These are phyloP conservation scores for Sherardia arvensis DNA, from an alignment of 257 asterid species.

Conservation along the genomic window DNA sequence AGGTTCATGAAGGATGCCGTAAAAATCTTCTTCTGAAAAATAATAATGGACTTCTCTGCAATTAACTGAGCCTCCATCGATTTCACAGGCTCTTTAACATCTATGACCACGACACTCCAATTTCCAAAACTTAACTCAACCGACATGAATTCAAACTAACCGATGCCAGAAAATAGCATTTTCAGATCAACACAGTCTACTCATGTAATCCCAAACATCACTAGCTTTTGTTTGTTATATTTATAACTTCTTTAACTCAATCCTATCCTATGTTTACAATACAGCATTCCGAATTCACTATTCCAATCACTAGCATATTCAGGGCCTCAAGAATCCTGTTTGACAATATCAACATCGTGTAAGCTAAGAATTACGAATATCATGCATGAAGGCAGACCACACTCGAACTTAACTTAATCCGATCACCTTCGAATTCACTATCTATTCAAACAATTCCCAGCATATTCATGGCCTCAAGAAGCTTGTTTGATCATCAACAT, in stretches of 20 bases:
- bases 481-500: neutral
- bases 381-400: neutral
- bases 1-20: neutral
- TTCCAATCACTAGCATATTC: neutral
- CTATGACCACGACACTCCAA: neutral
- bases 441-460: no score
- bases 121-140: neutral
- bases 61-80: neutral
- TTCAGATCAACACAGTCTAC: neutral
- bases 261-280: no score
- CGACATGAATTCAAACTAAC: neutral
- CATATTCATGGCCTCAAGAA: neutral
- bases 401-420: no score
- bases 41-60: no score
- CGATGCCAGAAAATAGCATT: neutral
- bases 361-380: neutral
- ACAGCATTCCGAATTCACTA: no score
- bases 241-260: no score
- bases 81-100: neutral
- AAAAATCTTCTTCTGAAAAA: neutral
- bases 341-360: neutral
- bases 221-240: no score
- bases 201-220: neutral
- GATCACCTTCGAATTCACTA: no score
- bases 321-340: neutral